Percentiles rank a stretch among this genome's conserved stretches.
Evolutionary conservation across 2,329 filamentous ascomycete species (phyloP).

Genomic region (Calonectria henricotiae): DNA sequence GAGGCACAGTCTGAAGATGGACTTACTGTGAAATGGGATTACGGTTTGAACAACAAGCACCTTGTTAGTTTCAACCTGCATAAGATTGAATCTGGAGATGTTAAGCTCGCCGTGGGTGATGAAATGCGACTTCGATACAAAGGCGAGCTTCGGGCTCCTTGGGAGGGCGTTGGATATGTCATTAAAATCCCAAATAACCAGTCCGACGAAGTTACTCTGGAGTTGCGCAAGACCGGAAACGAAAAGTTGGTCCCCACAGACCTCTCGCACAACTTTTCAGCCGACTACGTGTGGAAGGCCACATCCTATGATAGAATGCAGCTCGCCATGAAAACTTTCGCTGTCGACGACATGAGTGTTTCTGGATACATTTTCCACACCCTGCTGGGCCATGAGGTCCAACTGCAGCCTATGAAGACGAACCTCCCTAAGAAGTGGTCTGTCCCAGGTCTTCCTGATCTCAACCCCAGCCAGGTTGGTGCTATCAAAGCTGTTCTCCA

Average conservation of each 20-base stretch:
- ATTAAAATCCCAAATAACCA: conserved; percentile 99
- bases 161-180: conserved; percentile 99
- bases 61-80: conserved; percentile 95
- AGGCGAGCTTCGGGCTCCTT: conserved; percentile 90
- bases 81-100: conserved; percentile 97
- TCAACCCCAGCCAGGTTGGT: conserved; percentile 96
- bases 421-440: conserved; percentile 97
- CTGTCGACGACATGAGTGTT: conserved; percentile 97
- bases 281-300: conserved; percentile 99
- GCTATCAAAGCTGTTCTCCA: conserved; percentile 96
- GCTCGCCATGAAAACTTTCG: conserved; percentile 98
- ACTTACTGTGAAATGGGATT: conserved; percentile 94
- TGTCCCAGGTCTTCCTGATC: conserved; percentile 91
- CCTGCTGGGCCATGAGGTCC: conserved; percentile 94
- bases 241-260: conserved; percentile 97
- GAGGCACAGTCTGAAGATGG: conserved; percentile 98
- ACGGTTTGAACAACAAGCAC: conserved; percentile 97
- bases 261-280: conserved; percentile 97
- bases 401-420: conserved; percentile 94
- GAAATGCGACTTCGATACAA: conserved; percentile 99
- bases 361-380: conserved; percentile 99
- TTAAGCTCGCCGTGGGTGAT: conserved; percentile 97
- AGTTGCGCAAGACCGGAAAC: conserved; percentile 93
- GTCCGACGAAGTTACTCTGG: conserved; percentile 96
- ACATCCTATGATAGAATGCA: conserved; percentile 99